phyloP scores from a whole-genome alignment of 2,329 filamentous ascomycete genomes.

The Cercospora sesami region DNA sequence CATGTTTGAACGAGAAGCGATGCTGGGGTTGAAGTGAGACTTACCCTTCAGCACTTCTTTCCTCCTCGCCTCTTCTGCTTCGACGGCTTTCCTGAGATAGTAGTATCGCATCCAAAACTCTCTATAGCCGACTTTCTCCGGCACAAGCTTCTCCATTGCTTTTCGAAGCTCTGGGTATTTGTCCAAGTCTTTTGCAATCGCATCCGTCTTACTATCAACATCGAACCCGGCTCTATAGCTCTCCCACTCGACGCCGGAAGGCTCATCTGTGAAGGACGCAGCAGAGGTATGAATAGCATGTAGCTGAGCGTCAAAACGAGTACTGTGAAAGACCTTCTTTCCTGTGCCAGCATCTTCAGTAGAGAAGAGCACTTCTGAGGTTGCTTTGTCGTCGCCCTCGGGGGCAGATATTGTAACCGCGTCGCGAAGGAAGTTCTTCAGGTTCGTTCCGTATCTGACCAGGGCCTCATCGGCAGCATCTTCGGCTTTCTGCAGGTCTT shows the following conservation, averaged over 20 bases:
- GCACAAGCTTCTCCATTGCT: constrained; percentile 96
- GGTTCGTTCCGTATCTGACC: constrained; percentile 83
- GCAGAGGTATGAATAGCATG: constrained; percentile 88
- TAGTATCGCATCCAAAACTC: constrained; percentile 96
- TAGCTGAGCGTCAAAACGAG: constrained; percentile 89
- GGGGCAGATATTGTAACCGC: constrained; percentile 86
- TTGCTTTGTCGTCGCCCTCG: constrained; percentile 46
- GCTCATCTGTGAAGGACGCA: constrained; percentile 81
- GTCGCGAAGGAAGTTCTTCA: constrained; percentile 85
- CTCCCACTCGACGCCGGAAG: constrained; percentile 67
- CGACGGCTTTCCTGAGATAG: constrained; percentile 87
- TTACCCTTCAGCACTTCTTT: constrained; percentile 88
- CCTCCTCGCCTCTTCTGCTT: constrained; percentile 85
- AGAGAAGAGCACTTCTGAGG: constrained; percentile 75
- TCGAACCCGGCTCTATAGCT: constrained; percentile 74
- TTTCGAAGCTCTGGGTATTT: constrained; percentile 80
- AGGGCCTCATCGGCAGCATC: constrained; percentile 95
- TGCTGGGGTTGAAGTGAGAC: constrained; percentile 27
- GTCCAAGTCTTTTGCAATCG: constrained; percentile 77
- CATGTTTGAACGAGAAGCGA: neutral
- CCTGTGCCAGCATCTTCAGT: constrained; percentile 82
- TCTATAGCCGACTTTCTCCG: constrained; percentile 82
- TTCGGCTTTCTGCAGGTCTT: constrained; percentile 87
- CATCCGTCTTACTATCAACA: constrained; percentile 78
- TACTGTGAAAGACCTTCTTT: constrained; percentile 91